Percentiles rank a stretch among this genome's conserved stretches.
These are phyloP conservation scores for Marsdenia floribunda DNA, from an alignment of 257 asterid species.

Conservation along the genomic window DNA sequence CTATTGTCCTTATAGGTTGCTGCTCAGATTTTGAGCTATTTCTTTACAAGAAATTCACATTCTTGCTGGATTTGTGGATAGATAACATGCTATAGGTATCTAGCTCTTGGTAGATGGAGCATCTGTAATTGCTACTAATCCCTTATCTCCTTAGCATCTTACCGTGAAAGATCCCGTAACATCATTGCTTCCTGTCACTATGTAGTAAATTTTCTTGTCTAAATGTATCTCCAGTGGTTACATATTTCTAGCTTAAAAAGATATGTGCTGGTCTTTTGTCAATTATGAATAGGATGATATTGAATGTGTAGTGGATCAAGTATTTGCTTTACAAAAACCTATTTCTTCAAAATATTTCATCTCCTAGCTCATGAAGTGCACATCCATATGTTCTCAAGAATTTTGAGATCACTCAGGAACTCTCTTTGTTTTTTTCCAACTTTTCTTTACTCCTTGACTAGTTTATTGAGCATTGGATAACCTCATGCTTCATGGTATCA, in stretches of 20 bases:
- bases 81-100: background rate
- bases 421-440: background rate
- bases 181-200: background rate
- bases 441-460: background rate
- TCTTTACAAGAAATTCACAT: background rate
- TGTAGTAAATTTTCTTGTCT: background rate
- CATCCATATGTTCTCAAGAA: background rate
- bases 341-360: background rate
- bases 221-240: background rate
- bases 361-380: background rate
- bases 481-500: background rate
- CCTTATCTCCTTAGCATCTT: background rate
- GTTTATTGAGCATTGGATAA: background rate
- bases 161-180: background rate
- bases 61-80: background rate
- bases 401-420: background rate
- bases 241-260: background rate
- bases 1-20: background rate
- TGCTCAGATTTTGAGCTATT: background rate
- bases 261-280: background rate
- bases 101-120: background rate
- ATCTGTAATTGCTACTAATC: background rate
- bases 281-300: background rate
- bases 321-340: background rate
- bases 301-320: background rate